Evolutionary conservation across 2,329 filamentous ascomycete species (phyloP), one percentile per base, ranked within the genome.

Genomic region (Neoarthrinium moseri): DNA sequence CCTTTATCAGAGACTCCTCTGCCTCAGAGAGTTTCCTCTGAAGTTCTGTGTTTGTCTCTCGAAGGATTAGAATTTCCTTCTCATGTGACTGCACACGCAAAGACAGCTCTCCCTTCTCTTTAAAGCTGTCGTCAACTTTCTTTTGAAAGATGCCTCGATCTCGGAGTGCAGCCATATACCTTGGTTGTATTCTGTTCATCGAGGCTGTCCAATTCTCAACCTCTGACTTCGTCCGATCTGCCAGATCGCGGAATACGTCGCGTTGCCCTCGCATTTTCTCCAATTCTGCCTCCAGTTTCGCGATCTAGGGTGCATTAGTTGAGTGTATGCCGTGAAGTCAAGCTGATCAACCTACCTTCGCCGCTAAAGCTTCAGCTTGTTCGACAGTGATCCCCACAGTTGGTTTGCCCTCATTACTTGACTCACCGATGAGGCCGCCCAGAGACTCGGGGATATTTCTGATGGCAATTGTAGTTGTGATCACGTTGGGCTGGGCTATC

Each of bases 141-240:
- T 61, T 66, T 52, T 81, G 71, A 32, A 75, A 77, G 5, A 54
- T 56, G 26, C 66, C 67, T 26, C 77, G 74, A 18, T 83, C 79
- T 46, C 73, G 63, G 5, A 81, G 59, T 23, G 48, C 44, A 15
- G 34, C 48, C 48, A 64, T 38, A 48, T 54, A 40, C 53, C 52
- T 29, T 52, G 56, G 42, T 59, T 80, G 73, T 4, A 80, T 70
- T 5, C 62, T 61, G 18, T 65, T 63, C 3, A 74, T 58, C 2
- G 74, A 75, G 18, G 63, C 64, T 39, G 72, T 63, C 43, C 74
- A 68, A 15, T 73, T 73, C 23, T 72, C 68, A 13, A 75, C 57
- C 39, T 77, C 71, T 17, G 56, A 58, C 45, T 79, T 71, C 0
- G 79, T 65, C 2, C 60, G 63, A 26, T 67, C 56, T 24, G 77